Evolutionary conservation across 495 filamentous ascomycete species (phyloP), one percentile per base, ranked within the genome.

Genomic region (Aspergillus leporis): DNA sequence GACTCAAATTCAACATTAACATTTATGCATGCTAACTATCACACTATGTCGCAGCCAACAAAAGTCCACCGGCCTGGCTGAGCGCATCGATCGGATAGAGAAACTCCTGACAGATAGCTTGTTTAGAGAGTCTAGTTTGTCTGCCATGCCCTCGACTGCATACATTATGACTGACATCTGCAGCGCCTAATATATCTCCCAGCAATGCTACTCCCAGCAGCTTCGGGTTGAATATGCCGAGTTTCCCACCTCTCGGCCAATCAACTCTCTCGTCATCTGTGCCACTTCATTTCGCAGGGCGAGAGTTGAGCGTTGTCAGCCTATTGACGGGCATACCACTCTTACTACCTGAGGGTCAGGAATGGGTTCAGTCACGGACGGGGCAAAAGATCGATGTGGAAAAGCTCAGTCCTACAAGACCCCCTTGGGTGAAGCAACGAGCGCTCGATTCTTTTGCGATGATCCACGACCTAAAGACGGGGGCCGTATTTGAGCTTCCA

Each of bases 251-350:
- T 18, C 18, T 57, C 38, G 21, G 43, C 5, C 65, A 68, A 8
- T 57, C 62, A 1, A 56, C 63, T 16, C 56, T 66, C 12, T 64
- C 73, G 16, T 70, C 70, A 3, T 71, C 75, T 45, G 69, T 72
- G 22, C 74, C 75, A 6, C 71, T 81, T 8, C 78, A 81, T 55
- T 81, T 82, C 53, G 79, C 80, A 9, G 79, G 80, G 4, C 67
- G 72, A 43, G 71, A 80, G 58, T 54, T 83, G 6, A 78, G 80
- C 12, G 69, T 70, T 4, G 75, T 81, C 38, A 81, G 76, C 59
- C 52, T 74, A 40, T 71, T 78, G 51, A 77, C 75, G 0, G 78
- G 78, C 7, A 72, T 81, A 9, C 80, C 79, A 12, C 71, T 78
- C 30, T 65, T 83, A 32, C 69, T 79, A 0, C 68, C 70, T 1